Evolutionary conservation across 768 basidiomycete species (phyloP), one percentile per base, ranked within the genome.

Genomic region (Boletus edulis): DNA sequence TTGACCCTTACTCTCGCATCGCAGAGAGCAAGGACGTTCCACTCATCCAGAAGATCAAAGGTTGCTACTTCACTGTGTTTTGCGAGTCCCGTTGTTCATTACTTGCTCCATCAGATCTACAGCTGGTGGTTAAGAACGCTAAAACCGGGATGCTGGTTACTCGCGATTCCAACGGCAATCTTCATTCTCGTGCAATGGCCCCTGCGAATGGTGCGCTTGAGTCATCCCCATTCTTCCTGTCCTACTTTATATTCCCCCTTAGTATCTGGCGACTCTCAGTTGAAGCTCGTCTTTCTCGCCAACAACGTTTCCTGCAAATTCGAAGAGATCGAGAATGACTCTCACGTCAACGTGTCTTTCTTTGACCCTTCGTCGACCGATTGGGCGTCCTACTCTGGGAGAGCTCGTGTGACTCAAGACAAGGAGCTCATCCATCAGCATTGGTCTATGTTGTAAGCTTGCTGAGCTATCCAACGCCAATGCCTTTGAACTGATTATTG

Each of bases 161-260:
- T 14, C 85, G 87, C 37, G 78, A 83, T 17, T 65, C 78, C 14
- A 76, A 82, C 51, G 91, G 90, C 1, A 74, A 80, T 41, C 70
- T 95, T 20, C 92, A 94, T 69, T 83, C 90, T 9, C 81, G 92
- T 52, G 86, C 86, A 24, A 94, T 95, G 93, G 77, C 80, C 15
- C 87, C 87, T 18, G 76, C 81, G n/a, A 74, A 78, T 38, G 81
- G 89, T 89, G 60, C 41, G 84, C 68, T 46, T 3, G 20, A 31
- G 2, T 27, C 13, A 3, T 13, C 20, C 14, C 27, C 31, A 1
- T 15, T 20, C 38, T 18, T 49, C 17, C 46, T 35, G 3, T 42
- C 29, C 22, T 9, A 24, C 29, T 8, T 55, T 31, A 56, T 41
- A 5, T 32, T 1, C 5, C 10, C 39, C 29, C 6, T 18, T 54